Conservation (phyloP, 2,329 filamentous ascomycete species). For the Clonostachys sp. region DNA sequence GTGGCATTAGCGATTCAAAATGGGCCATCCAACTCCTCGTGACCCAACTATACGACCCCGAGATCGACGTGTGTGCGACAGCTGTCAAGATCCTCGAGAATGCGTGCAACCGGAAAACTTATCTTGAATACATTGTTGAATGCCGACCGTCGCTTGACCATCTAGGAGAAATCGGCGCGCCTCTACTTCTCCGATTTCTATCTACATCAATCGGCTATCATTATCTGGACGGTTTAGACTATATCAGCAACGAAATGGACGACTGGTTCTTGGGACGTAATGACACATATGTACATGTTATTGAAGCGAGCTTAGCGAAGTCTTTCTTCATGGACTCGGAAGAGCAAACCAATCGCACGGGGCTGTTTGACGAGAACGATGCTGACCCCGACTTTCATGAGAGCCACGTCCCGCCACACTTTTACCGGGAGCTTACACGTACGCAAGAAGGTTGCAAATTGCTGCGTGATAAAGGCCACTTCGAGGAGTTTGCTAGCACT, state of each 20-base stretch:
- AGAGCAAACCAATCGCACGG: conserved; percentile 51
- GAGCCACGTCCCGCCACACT: conserved; percentile 84
- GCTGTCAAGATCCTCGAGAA: conserved; percentile 97
- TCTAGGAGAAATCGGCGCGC: conserved; percentile 92
- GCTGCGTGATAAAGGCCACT: conserved; percentile 89
- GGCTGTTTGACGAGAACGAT: conserved; percentile 54
- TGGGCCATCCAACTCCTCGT: conserved; percentile 97
- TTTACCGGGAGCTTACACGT: conserved; percentile 90
- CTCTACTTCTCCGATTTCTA: conserved; percentile 83
- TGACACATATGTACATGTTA: conserved; percentile 89
- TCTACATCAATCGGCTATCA: conserved; percentile 97
- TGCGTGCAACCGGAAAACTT: conserved; percentile 87
- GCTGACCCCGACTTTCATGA: conserved; percentile 55
- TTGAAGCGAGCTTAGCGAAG: conserved; percentile 90
- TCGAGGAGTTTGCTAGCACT: conserved; percentile 85
- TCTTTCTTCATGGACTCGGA: conserved; percentile 69
- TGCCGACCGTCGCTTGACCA: conserved; percentile 93
- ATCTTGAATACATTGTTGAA: conserved; percentile 93
- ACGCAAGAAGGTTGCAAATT: conserved; percentile 90
- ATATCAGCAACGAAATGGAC: conserved; percentile 99
- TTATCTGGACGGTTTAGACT: conserved; percentile 93
- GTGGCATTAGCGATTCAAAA: conserved; percentile 64
- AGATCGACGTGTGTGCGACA: conserved; percentile 92
- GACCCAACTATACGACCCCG: conserved; percentile 96
- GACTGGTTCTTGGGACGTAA: conserved; percentile 98